Conservation (phyloP, 208 protist genomes). For the Wallacemonas rigidus region DNA sequence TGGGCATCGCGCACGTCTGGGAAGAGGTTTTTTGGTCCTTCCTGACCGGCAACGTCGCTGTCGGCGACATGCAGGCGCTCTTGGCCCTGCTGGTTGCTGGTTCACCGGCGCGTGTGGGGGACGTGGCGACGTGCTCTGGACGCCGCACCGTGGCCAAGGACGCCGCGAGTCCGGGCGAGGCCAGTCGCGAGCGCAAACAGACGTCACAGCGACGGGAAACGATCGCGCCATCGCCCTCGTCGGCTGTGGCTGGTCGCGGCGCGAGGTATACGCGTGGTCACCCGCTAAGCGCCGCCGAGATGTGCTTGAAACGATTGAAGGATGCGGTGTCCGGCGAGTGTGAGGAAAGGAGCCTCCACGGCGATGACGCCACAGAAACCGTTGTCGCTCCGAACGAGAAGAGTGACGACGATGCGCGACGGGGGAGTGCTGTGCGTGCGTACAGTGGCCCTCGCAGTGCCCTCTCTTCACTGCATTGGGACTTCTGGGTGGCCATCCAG, state of each 20-base stretch:
- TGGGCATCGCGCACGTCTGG: conserved; percentile 24
- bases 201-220: conserved; percentile 5
- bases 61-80: conserved; percentile 36
- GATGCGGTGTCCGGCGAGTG: background rate
- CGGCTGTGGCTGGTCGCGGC: conserved; percentile 10
- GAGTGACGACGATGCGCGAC: background rate
- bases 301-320: conserved; percentile 4
- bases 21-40: conserved; percentile 47
- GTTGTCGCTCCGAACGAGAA: background rate
- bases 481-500: conserved; percentile 44
- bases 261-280: background rate
- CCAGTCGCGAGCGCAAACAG: background rate
- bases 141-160: background rate
- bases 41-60: conserved; percentile 34
- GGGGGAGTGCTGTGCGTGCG: too few species aligned
- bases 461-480: conserved; percentile 28
- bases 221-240: background rate
- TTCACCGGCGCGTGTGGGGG: conserved; percentile 1
- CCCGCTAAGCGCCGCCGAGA: conserved; percentile 19
- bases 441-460: background rate
- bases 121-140: background rate
- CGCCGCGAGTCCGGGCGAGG: background rate
- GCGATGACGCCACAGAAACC: too few species aligned
- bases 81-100: conserved; percentile 23
- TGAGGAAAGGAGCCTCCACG: background rate